phyloP scores from a whole-genome alignment of 148 eudicot genomes.

The Drosera capensis region DNA sequence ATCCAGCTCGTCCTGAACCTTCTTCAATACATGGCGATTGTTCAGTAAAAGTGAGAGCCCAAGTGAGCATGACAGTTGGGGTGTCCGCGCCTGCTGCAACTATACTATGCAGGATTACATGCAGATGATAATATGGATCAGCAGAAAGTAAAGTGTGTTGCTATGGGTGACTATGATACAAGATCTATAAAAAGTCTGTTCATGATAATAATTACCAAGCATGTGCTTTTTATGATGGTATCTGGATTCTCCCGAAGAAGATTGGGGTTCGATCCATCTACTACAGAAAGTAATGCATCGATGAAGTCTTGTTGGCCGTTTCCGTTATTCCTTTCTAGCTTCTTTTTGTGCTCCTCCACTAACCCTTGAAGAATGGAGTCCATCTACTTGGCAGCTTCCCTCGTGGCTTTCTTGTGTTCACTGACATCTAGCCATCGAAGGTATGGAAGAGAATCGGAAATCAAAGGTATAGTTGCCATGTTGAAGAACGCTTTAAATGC shows the following conservation, averaged over 20 bases:
- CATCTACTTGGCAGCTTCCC: constrained; percentile 4
- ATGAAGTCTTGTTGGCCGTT: constrained; percentile 16
- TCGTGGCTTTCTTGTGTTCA: constrained; percentile 15
- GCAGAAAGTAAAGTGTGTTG: neutral
- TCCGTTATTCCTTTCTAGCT: neutral
- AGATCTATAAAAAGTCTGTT: neutral
- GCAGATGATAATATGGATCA: neutral
- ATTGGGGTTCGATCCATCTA: neutral
- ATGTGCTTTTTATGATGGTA: constrained; percentile 17
- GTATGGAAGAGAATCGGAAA: constrained; percentile 8
- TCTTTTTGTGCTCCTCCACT: constrained; percentile 16
- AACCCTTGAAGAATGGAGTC: constrained; percentile 6
- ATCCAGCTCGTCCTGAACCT: constrained; percentile 19
- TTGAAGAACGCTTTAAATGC: neutral
- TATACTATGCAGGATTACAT: neutral
- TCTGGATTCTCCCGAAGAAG: neutral
- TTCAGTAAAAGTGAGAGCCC: constrained; percentile 22
- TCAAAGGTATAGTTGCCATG: neutral
- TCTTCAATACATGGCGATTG: constrained; percentile 12
- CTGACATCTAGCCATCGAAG: constrained; percentile 13
- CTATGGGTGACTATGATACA: neutral
- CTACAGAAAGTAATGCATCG: constrained; percentile 14
- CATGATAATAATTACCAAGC: constrained; percentile 7
- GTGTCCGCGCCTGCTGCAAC: constrained; percentile 19
- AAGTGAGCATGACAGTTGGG: constrained; percentile 10